These are phyloP conservation scores for Solanum hybrid DNA, from an alignment of 305 asterid species.

Conservation along the genomic window DNA sequence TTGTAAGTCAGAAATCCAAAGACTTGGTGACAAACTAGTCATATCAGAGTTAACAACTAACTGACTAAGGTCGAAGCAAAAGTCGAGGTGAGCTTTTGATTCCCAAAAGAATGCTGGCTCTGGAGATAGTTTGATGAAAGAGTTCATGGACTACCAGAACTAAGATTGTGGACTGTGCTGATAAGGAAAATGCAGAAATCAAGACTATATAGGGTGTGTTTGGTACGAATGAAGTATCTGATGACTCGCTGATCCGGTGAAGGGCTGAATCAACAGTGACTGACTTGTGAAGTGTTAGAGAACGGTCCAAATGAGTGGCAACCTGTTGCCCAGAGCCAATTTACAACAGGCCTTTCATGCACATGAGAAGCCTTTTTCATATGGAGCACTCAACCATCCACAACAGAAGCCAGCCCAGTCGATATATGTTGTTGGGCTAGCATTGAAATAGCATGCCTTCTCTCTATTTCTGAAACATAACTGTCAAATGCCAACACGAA, in stretches of 20 bases:
- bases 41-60: neutral
- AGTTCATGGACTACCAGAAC: neutral
- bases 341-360: slow-evolving; percentile 81
- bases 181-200: neutral
- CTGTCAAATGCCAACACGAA: slow-evolving; percentile 26
- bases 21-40: neutral
- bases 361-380: slow-evolving; percentile 82
- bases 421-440: slow-evolving; percentile 79
- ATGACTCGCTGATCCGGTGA: slow-evolving; percentile 71
- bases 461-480: slow-evolving; percentile 86
- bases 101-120: neutral
- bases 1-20: neutral
- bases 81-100: neutral
- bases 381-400: slow-evolving; percentile 92
- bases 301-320: slow-evolving; percentile 99
- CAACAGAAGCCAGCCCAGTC: slow-evolving; percentile 91
- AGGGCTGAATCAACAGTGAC: slow-evolving; percentile 97
- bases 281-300: slow-evolving; percentile 72
- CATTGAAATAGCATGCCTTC: slow-evolving; percentile 78
- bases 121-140: neutral
- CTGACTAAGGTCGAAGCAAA: neutral
- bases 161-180: neutral
- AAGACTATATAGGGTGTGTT: neutral
- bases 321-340: slow-evolving; percentile 96
- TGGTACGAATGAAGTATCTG: slow-evolving; percentile 38